Evolutionary conservation across 306 rosid genomes (phyloP).

Genomic region (Prosopis cineraria): DNA sequence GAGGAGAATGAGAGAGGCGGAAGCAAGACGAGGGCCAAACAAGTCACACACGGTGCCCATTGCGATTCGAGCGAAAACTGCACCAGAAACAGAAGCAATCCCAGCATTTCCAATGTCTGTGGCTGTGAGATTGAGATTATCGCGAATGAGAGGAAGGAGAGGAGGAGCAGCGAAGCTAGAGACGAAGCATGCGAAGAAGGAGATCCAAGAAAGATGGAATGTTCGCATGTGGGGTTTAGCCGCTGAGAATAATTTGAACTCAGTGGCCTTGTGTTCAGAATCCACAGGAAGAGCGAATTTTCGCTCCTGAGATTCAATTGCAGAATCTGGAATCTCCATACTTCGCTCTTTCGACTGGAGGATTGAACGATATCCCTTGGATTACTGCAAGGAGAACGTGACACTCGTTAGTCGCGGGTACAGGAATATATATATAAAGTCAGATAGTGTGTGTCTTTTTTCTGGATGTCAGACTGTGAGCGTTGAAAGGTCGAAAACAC

Average conservation of each 20-base stretch:
- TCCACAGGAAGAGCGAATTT: constrained; percentile 74
- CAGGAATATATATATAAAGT: neutral
- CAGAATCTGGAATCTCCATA: constrained; percentile 50
- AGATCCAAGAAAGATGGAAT: constrained; percentile 85
- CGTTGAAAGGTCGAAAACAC: neutral
- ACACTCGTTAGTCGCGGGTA: constrained; percentile 1
- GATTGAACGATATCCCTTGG: neutral
- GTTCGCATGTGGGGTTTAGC: constrained; percentile 92
- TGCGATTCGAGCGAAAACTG: constrained; percentile 80
- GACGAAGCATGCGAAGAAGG: constrained; percentile 82
- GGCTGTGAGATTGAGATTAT: constrained; percentile 86
- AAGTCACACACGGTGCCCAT: constrained; percentile 23
- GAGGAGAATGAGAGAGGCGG: neutral
- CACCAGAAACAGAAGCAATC: constrained; percentile 88
- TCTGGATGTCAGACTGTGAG: constrained; percentile 5
- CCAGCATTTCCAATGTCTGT: constrained; percentile 96
- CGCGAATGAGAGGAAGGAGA: constrained; percentile 78
- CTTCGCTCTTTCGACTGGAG: neutral
- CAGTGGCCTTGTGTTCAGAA: constrained; percentile 84
- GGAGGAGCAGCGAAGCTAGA: constrained; percentile 90
- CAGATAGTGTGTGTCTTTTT: neutral
- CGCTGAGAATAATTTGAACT: constrained; percentile 62
- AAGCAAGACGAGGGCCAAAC: neutral
- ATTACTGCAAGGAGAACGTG: no score
- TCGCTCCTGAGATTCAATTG: constrained; percentile 32